Base-by-base conservation (phyloP, 2,329 filamentous ascomycete species). In the Hypoxylon sp. region DNA sequence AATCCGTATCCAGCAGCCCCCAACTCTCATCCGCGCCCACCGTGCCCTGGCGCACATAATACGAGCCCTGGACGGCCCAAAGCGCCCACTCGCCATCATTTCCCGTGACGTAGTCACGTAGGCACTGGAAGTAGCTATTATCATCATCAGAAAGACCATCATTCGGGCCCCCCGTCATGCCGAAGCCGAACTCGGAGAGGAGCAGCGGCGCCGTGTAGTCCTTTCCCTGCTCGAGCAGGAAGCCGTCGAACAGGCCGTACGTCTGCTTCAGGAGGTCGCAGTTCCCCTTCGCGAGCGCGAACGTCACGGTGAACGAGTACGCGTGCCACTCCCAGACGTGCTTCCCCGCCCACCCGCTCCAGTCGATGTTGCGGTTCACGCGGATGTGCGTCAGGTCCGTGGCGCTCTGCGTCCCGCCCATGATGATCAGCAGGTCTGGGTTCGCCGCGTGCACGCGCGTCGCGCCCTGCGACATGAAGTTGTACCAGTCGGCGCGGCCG, bases 31-130 rank as follows among this genome's bases (percentile, higher is more conserved):
- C 84, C 45, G 79, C 79, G 67, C 88, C 84, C 14, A 85, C 76
- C 7, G 72, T 76, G 28, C 83, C 82, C 61, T 84, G 79, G n/a
- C 86, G 80, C 10, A 87, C 80, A 68, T 89, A 89, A 69, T 89
- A 90, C 63, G 84, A 85, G 11, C 87, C 87, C 75, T 86, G 83
- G 46, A 89, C 71, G 3, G 84, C 85, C 87, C 87, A 89, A 11
- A 87, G 79, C 0, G 84, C 83, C 87, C 87, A 89, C 66, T 89
- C 87, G 34, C 83, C 83, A 71, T 89, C 85, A 75, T 89, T 89
- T 45, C 77, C 75, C 52, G 82, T 77, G 79, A 89, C 82, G 62
- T 87, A 87, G 10, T 80, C 81, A 4, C 82, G 78, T 36, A 89
- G 72, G 69, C 87, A 90, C 9, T 78, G 77, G 49, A 87, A 80